Conservation (phyloP, 306 rosid species). For the Quercus berberidifolia region DNA sequence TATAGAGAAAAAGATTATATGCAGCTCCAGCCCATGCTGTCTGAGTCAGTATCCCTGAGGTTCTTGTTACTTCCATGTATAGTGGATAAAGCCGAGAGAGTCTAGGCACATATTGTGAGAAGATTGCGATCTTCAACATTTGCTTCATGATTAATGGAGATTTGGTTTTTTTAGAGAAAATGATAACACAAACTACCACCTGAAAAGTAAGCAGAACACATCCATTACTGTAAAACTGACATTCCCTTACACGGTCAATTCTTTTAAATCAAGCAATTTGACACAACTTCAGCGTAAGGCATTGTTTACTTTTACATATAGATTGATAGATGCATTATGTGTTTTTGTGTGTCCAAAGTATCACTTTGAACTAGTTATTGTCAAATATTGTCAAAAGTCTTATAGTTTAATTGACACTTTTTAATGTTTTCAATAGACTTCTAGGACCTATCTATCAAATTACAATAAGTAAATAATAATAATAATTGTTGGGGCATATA, state of each 20-base stretch:
- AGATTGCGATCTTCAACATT: conserved; percentile 35
- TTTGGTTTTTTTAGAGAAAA: neutral
- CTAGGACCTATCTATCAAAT: no score
- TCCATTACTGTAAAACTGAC: conserved; percentile 10
- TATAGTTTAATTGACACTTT: no score
- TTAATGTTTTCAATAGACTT: no score
- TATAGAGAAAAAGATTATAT: conserved; percentile 72
- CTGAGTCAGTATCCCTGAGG: conserved; percentile 80
- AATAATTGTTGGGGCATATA: no score
- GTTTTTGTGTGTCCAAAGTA: no score
- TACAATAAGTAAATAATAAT: fast-evolving
- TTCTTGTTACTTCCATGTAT: conserved; percentile 64
- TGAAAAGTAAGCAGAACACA: conserved; percentile 26
- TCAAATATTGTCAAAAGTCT: no score
- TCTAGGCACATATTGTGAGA: conserved; percentile 69
- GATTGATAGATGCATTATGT: no score
- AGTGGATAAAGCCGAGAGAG: conserved; percentile 53
- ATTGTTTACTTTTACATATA: no score
- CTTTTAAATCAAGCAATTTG: neutral
- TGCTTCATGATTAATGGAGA: conserved; percentile 26
- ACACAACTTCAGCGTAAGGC: no score
- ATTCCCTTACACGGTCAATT: neutral
- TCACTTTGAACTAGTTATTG: no score
- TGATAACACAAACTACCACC: conserved; percentile 39
- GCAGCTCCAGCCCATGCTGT: conserved; percentile 94